Evolutionary conservation across 2,329 filamentous ascomycete species (phyloP).

Genomic region (Calycina marina): DNA sequence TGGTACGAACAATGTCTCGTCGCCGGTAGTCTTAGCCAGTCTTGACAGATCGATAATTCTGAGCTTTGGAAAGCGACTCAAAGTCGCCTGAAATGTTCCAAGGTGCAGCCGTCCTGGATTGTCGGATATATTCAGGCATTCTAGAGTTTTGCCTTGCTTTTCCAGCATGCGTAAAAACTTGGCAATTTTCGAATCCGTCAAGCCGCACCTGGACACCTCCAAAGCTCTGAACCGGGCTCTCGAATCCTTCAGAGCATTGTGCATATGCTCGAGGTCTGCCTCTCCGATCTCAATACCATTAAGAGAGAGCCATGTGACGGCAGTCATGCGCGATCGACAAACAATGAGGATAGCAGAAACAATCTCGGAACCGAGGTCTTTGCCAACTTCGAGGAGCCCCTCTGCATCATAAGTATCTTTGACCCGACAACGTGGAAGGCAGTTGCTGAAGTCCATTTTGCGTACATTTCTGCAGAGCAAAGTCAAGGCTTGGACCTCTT

Average conservation of each 20-base stretch:
- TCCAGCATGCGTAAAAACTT: conserved; percentile 49
- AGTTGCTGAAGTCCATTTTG: conserved; percentile 50
- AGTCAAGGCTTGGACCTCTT: conserved; percentile 53
- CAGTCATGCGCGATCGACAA: conserved; percentile 51
- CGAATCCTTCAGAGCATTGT: conserved; percentile 52
- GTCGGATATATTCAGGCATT: conserved; percentile 52
- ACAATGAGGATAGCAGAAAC: conserved; percentile 55
- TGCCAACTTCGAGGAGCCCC: conserved; percentile 31
- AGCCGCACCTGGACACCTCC: conserved; percentile 48
- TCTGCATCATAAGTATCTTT: conserved; percentile 28
- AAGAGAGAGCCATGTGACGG: conserved; percentile 55
- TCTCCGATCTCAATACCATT: conserved; percentile 58
- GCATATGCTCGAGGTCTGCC: conserved; percentile 48
- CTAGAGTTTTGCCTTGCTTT: conserved; percentile 50
- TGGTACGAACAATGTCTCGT: conserved; percentile 47
- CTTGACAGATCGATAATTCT: conserved; percentile 52
- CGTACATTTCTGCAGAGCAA: conserved; percentile 48
- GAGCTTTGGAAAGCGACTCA: conserved; percentile 51
- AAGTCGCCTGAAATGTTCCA: conserved; percentile 47
- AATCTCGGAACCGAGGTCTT: conserved; percentile 52
- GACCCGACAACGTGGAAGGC: conserved; percentile 38
- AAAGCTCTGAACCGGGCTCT: conserved; percentile 51
- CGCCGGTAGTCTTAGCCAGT: conserved; percentile 45
- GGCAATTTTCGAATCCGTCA: conserved; percentile 42
- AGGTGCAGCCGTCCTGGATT: conserved; percentile 51